A percentile compares a stretch with the other conserved stretches of the same genome.
These are phyloP conservation scores for Saturnispora sekii DNA, from an alignment of 805 yeast genomes.

Conservation along the genomic window DNA sequence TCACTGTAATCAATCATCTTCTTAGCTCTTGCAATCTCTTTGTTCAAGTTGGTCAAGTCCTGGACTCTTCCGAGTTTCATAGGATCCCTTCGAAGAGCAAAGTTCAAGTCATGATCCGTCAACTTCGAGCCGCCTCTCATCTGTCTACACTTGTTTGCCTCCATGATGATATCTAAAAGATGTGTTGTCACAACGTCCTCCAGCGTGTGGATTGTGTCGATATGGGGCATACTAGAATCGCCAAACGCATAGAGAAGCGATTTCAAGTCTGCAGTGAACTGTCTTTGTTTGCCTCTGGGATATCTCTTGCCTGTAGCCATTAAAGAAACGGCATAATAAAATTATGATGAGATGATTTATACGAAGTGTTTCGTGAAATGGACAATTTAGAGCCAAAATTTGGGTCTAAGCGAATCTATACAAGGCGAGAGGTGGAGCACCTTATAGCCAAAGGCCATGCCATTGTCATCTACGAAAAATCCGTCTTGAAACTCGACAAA, in stretches of 20 bases:
- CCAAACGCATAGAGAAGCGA: conserved; percentile 64
- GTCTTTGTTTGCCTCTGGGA: conserved; percentile 18
- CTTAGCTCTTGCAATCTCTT: conserved; percentile 55
- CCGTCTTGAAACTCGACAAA: conserved; percentile 52
- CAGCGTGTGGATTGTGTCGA: conserved; percentile 53
- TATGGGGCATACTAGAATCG: conserved; percentile 56
- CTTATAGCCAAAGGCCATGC: conserved; percentile 59
- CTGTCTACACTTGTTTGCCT: conserved; percentile 44
- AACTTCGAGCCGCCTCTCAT: conserved; percentile 48
- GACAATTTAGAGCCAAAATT: background rate
- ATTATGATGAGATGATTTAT: too few relatives aligned
- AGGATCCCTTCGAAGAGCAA: conserved; percentile 57
- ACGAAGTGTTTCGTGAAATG: background rate
- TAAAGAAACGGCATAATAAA: too few relatives aligned
- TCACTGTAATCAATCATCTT: conserved; percentile 59
- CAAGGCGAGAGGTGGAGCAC: conserved; percentile 41
- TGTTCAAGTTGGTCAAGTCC: conserved; percentile 50
- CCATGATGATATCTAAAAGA: conserved; percentile 40
- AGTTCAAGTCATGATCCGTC: conserved; percentile 63
- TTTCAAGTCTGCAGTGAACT: conserved; percentile 36
- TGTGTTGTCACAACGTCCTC: conserved; percentile 63
- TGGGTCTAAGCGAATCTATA: conserved; percentile 17
- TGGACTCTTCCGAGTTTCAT: conserved; percentile 60
- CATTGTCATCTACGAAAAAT: conserved; percentile 53
- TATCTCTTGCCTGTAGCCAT: conserved; percentile 14